Conservation (phyloP, 169 alveolate species). For the Plasmodium ovale region DNA sequence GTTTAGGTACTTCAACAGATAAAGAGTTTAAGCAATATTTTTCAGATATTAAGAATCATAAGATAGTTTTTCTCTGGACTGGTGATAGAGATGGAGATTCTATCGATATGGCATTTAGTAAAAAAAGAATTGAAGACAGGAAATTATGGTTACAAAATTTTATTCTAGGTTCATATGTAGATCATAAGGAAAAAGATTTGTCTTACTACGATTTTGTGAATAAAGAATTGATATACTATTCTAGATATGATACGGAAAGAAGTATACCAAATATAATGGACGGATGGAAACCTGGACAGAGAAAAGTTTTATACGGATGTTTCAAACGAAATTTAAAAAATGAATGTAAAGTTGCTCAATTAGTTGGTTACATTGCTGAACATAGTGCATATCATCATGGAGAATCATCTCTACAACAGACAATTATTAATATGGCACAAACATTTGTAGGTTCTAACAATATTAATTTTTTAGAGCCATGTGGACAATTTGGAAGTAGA, state of each 20-base stretch:
- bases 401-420: conserved; percentile 95
- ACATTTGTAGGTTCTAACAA: conserved; percentile 97
- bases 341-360: conserved; percentile 97
- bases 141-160: conserved; percentile 94
- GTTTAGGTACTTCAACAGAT: conserved; percentile 99
- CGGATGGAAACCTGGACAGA: conserved; percentile 99
- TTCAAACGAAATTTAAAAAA: conserved; percentile 95
- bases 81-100: conserved; percentile 92
- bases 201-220: conserved; percentile 96
- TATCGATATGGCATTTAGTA: conserved; percentile 99
- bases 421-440: conserved; percentile 99
- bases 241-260: conserved; percentile 97
- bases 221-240: conserved; percentile 98
- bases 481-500: conserved; percentile 99
- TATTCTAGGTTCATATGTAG: conserved; percentile 79
- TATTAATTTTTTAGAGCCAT: conserved; percentile 93
- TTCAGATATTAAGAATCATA: conserved; percentile 94
- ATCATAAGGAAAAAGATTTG: conserved; percentile 82
- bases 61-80: conserved; percentile 89
- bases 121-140: conserved; percentile 97
- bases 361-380: conserved; percentile 96
- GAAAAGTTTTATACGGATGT: conserved; percentile 98
- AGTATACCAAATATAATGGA: conserved; percentile 98
- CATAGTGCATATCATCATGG: conserved; percentile 99
- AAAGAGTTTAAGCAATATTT: conserved; percentile 99